A percentile compares a stretch with the other conserved stretches of the same genome.
Evolutionary conservation across 2,329 filamentous ascomycete species (phyloP).

Genomic region (Penicillium aurantiogriseum): DNA sequence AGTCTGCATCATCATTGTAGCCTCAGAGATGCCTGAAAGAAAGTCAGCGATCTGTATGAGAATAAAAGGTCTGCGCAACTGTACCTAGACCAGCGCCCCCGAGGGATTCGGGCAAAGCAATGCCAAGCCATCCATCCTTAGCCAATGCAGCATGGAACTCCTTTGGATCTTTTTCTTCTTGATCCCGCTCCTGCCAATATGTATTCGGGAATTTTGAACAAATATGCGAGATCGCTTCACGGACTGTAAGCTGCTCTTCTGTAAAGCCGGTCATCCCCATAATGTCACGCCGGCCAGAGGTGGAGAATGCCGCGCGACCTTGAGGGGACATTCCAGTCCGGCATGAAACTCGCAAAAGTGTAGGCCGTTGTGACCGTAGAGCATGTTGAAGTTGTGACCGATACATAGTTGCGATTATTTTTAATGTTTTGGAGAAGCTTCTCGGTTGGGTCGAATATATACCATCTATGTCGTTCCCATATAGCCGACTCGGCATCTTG

Average conservation of each 20-base stretch:
- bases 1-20: constrained; percentile 84
- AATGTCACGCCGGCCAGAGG: constrained; percentile 41
- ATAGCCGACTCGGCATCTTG: constrained; percentile 23
- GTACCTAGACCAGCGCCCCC: constrained; percentile 68
- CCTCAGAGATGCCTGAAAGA: constrained; percentile 63
- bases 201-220: constrained; percentile 68
- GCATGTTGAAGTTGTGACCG: constrained; percentile 11
- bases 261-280: constrained; percentile 75
- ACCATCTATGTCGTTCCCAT: background rate
- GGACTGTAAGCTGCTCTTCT: constrained; percentile 69
- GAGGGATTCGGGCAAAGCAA: constrained; percentile 70
- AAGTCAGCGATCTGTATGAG: constrained; percentile 25
- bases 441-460: background rate
- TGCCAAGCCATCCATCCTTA: constrained; percentile 76
- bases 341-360: background rate
- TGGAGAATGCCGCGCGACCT: constrained; percentile 31
- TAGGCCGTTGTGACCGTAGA: constrained; percentile 9
- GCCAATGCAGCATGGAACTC: constrained; percentile 75
- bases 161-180: constrained; percentile 66
- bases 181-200: constrained; percentile 75
- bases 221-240: constrained; percentile 66
- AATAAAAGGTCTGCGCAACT: background rate
- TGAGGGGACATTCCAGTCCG: background rate
- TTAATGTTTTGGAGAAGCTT: background rate
- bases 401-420: constrained; percentile 12